Evolutionary conservation across 495 filamentous ascomycete genomes (phyloP), one percentile per base, ranked within the genome.

Genomic region (Xylaria nigripes): DNA sequence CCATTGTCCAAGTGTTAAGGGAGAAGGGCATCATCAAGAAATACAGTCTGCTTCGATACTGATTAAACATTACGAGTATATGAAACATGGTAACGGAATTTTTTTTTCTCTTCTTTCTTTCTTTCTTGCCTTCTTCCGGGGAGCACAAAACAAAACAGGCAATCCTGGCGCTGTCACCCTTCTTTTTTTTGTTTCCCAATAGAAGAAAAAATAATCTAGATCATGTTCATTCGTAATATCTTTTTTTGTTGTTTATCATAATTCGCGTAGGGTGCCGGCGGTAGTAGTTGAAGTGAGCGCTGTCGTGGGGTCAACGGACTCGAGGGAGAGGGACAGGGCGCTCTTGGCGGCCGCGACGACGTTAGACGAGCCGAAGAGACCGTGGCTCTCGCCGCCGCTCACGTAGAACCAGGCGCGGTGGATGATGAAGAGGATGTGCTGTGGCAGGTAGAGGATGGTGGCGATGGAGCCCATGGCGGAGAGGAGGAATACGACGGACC

Each of bases 351-450:
- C 50, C n/a, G 64, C 67, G 19, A 67, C 60, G 21, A 71, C 45
- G 48, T 65, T 64, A 8, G 60, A 57, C 6, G 58, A 53, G 43
- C 36, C 45, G 34, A 45, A 27, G 41, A n/a, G 12, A 32, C 41
- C 70, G 48, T 60, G 62, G 29, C 66, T 64, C 51, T 88, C 86
- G 62, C 91, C 89, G 47, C 89, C 89, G 54, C 81, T 84, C 61
- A 89, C 89, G 77, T 98, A 98, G 74, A 95, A 98, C 83, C 89
- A 95, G 24, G 90, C 81, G 63, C 92, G 84, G 61, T 78, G 78
- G 59, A 85, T 78, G 61, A 98, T 84, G 57, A 82, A 80, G 57
- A 81, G 73, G 61, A 97, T 68, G 68, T 97, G 93, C 55, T 92
- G 84, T 19, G 93, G 93, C 18, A 98, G 86, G 74, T 98, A 98